A percentile compares a stretch with the other conserved stretches of the same genome.
phyloP scores from a whole-genome alignment of 73 alveolate species.

The Symbiodinium natans region DNA sequence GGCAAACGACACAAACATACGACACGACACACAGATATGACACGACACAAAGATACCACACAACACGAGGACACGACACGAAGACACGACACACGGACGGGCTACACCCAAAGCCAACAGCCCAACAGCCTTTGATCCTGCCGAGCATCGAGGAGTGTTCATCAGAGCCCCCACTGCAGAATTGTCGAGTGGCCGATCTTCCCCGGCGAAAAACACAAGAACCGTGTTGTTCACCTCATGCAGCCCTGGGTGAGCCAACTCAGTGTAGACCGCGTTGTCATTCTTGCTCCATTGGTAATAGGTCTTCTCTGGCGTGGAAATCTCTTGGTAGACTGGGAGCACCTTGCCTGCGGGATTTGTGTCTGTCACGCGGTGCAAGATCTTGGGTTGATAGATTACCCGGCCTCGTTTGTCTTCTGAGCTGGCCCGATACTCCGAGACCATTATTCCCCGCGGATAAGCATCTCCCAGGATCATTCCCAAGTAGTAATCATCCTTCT shows the following conservation, averaged over 20 bases:
- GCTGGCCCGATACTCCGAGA: too few relatives aligned
- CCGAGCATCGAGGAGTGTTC: too few relatives aligned
- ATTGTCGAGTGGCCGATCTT: background rate
- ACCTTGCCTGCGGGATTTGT: too few relatives aligned
- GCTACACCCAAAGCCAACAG: constrained; percentile 21
- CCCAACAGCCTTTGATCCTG: background rate
- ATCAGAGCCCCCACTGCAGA: background rate
- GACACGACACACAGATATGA: too few relatives aligned
- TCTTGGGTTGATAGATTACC: too few relatives aligned
- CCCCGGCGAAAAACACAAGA: background rate
- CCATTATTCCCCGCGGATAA: background rate
- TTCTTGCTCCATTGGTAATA: background rate
- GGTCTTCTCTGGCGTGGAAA: background rate
- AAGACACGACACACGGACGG: too few relatives aligned
- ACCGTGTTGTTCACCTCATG: background rate
- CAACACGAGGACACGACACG: too few relatives aligned
- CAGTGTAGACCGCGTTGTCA: background rate
- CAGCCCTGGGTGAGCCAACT: background rate
- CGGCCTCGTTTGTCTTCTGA: too few relatives aligned
- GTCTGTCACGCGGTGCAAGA: too few relatives aligned
- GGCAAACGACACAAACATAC: too few relatives aligned
- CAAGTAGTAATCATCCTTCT: background rate
- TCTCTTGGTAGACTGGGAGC: background rate
- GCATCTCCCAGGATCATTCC: background rate
- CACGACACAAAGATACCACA: too few relatives aligned